These are phyloP conservation scores for Macrolepiota fuliginosa DNA, from an alignment of 768 basidiomycete genomes.

Conservation along the genomic window DNA sequence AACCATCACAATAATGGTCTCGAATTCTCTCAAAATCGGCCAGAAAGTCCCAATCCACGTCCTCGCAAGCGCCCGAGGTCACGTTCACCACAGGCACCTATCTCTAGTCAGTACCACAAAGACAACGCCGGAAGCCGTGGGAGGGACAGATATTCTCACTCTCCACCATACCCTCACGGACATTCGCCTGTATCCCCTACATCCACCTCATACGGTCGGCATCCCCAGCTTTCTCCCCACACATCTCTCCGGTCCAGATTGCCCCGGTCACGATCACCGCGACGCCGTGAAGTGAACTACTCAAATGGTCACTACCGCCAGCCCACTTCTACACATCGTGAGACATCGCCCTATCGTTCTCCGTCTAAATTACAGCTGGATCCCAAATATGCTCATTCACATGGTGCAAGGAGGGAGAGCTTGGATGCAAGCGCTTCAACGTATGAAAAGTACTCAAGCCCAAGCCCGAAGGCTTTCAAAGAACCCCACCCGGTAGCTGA, in stretches of 20 bases:
- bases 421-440: not conserved
- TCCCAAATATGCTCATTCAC: not conserved
- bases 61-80: constrained; percentile 1
- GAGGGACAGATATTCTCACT: not conserved
- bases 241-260: not conserved
- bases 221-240: not conserved
- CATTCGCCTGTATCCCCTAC: not conserved
- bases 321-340: not conserved
- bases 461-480: not conserved
- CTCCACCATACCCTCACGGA: not conserved
- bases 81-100: not conserved
- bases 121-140: not conserved
- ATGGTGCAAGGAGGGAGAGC: not conserved
- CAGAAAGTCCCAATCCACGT: not conserved
- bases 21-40: not conserved
- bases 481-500: not conserved
- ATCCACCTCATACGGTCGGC: not conserved
- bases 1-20: not conserved
- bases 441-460: not conserved
- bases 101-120: not conserved
- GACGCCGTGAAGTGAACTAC: not conserved
- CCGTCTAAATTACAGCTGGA: not conserved
- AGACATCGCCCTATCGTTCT: not conserved
- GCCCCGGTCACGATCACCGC: not conserved
- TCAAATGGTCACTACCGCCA: not conserved